A percentile compares a stretch with the other conserved stretches of the same genome.
phyloP scores from a whole-genome alignment of 768 basidiomycete species.

The Butyriboletus loyo region DNA sequence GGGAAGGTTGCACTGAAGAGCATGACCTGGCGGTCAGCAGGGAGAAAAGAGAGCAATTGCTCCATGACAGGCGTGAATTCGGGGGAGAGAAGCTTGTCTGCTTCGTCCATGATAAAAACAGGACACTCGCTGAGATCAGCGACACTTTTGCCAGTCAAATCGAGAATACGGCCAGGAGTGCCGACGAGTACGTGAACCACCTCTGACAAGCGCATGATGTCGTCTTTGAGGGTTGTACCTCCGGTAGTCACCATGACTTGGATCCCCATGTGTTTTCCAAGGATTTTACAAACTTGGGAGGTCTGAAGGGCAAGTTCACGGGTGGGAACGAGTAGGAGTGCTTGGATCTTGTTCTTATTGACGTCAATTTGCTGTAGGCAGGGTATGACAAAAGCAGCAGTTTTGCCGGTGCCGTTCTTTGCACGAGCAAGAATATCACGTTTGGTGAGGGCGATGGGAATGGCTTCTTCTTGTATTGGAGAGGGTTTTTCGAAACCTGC shows the following conservation, averaged over 20 bases:
- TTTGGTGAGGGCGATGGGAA: constrained; percentile 89
- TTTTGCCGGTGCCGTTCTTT: constrained; percentile 97
- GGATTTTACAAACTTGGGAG: constrained; percentile 95
- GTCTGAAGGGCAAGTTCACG: constrained; percentile 98
- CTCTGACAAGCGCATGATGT: constrained; percentile 89
- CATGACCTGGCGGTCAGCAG: constrained; percentile 91
- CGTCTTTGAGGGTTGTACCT: constrained; percentile 96
- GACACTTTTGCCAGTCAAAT: constrained; percentile 88
- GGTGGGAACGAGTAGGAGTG: constrained; percentile 95
- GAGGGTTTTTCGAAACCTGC: constrained; percentile 96
- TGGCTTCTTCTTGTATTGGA: constrained; percentile 98
- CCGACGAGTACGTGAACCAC: constrained; percentile 95
- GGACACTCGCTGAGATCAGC: constrained; percentile 93
- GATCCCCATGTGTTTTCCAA: constrained; percentile 92
- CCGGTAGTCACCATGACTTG: constrained; percentile 99
- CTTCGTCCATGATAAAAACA: constrained; percentile 99
- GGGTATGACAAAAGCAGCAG: constrained; percentile 98
- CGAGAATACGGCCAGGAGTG: constrained; percentile 93
- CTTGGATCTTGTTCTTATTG: constrained; percentile 85
- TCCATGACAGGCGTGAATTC: constrained; percentile 99
- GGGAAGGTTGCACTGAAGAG: constrained; percentile 99
- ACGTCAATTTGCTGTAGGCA: constrained; percentile 91
- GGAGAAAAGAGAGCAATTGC: constrained; percentile 84
- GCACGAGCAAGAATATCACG: constrained; percentile 94
- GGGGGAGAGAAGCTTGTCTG: constrained; percentile 94